Percentiles rank a stretch among this genome's conserved stretches.
Conservation (phyloP, 768 basidiomycete species). For the Psilocybe cubensis region DNA sequence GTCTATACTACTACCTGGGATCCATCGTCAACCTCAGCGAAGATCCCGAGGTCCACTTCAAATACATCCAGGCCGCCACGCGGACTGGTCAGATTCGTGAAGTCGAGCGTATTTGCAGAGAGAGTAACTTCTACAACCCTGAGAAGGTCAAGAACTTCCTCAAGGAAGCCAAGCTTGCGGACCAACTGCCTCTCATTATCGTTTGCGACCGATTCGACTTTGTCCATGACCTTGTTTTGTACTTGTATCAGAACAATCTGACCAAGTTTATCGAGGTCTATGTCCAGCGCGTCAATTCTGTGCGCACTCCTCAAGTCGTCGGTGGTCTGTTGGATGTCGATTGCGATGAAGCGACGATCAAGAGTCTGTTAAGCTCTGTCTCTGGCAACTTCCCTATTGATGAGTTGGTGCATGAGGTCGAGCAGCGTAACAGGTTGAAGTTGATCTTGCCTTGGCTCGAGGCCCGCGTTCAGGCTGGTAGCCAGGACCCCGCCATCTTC, state of each 20-base stretch:
- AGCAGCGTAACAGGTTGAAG: slow-evolving; percentile 94
- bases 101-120: slow-evolving; percentile 97
- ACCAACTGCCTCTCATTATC: slow-evolving; percentile 98
- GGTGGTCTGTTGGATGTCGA: slow-evolving; percentile 97
- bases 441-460: slow-evolving; percentile 98
- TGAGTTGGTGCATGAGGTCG: slow-evolving; percentile 96
- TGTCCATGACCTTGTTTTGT: slow-evolving; percentile 97
- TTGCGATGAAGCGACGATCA: slow-evolving; percentile 96
- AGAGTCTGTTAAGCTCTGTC: slow-evolving; percentile 90
- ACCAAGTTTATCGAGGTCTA: slow-evolving; percentile 99
- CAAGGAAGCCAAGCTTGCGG: slow-evolving; percentile 95
- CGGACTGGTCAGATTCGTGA: slow-evolving; percentile 98
- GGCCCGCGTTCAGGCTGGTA: slow-evolving; percentile 89
- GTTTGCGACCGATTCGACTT: slow-evolving; percentile 99
- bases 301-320: slow-evolving; percentile 94
- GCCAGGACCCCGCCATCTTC: slow-evolving; percentile 91
- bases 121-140: slow-evolving; percentile 96
- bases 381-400: slow-evolving; percentile 98
- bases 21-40: slow-evolving; percentile 96
- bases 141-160: slow-evolving; percentile 99
- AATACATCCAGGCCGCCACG: slow-evolving; percentile 99
- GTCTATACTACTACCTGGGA: slow-evolving; percentile 98
- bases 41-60: slow-evolving; percentile 98
- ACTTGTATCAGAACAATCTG: slow-evolving; percentile 96
- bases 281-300: slow-evolving; percentile 97